A percentile compares a stretch with the other conserved stretches of the same genome.
Evolutionary conservation across 2,329 filamentous ascomycete genomes (phyloP).

Genomic region (Alternaria sp.): DNA sequence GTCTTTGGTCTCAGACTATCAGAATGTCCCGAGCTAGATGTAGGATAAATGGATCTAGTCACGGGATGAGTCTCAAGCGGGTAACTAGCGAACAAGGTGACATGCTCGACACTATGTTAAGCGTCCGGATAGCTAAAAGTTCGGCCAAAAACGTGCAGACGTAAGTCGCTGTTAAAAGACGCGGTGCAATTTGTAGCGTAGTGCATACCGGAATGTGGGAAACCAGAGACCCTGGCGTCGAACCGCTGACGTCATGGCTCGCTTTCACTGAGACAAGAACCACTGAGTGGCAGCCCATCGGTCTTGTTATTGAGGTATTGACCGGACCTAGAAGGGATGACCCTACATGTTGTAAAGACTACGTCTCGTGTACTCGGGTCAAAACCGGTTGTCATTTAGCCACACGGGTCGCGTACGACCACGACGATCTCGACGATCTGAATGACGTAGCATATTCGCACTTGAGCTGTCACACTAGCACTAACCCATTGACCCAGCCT

Average conservation of each 20-base stretch:
- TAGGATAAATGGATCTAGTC: background rate
- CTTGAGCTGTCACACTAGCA: constrained; percentile 6
- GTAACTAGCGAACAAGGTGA: background rate
- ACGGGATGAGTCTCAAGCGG: background rate
- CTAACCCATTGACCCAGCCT: constrained; percentile 5
- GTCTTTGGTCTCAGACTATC: background rate
- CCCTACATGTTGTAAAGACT: constrained; percentile 1
- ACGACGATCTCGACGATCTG: constrained; percentile 8
- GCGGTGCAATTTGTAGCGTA: background rate
- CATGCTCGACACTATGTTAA: background rate
- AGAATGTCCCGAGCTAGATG: background rate
- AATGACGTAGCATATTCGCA: constrained; percentile 14
- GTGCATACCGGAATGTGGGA: background rate
- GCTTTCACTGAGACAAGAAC: background rate
- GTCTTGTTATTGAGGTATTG: background rate
- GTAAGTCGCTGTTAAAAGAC: background rate
- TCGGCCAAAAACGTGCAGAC: background rate
- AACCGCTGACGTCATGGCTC: constrained; percentile 14
- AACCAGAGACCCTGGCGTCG: background rate
- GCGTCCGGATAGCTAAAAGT: background rate
- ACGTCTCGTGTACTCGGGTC: background rate
- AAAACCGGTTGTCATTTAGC: constrained; percentile 16
- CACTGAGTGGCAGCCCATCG: background rate
- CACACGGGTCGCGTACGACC: constrained; percentile 5
- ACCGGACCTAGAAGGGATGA: background rate